These are phyloP conservation scores for Aspergillus vadensis DNA, from an alignment of 2,329 filamentous ascomycete genomes.

Conservation along the genomic window DNA sequence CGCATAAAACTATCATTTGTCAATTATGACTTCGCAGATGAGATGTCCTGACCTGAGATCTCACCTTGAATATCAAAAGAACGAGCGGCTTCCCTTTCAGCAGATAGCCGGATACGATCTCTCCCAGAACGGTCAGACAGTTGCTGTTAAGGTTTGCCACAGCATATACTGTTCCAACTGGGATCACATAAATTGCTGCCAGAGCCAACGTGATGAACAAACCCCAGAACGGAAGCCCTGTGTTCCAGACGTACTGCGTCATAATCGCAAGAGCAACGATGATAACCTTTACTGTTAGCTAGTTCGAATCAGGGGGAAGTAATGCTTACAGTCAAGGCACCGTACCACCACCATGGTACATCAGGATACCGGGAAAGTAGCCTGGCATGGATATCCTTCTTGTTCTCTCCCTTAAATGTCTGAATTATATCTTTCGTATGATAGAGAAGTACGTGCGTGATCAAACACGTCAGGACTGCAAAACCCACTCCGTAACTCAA, in stretches of 20 bases:
- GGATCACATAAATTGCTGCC: conserved; percentile 43
- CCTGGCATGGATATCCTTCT: conserved; percentile 44
- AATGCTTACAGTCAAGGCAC: conserved; percentile 27
- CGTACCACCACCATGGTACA: conserved; percentile 46
- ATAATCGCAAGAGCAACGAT: conserved; percentile 39
- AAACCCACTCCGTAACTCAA: conserved; percentile 59
- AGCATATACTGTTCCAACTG: conserved; percentile 45
- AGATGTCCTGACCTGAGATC: too few relatives aligned
- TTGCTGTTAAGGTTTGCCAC: conserved; percentile 47
- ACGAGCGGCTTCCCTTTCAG: conserved; percentile 45
- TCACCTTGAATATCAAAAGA: conserved; percentile 43
- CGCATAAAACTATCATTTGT: conserved; percentile 57
- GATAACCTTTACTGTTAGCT: conserved; percentile 47
- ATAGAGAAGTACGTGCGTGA: conserved; percentile 25
- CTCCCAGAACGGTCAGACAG: conserved; percentile 42
- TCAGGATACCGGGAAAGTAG: conserved; percentile 39
- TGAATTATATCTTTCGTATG: conserved; percentile 26
- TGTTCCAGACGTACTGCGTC: conserved; percentile 30
- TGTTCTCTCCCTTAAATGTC: conserved; percentile 18
- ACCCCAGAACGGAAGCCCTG: conserved; percentile 44
- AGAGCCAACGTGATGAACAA: conserved; percentile 43
- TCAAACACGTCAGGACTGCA: conserved; percentile 59
- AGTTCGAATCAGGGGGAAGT: neutral
- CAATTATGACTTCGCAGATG: conserved; percentile 54
- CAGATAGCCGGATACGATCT: conserved; percentile 47